phyloP scores from a whole-genome alignment of 148 eudicot species.

The Beta vulgaris region DNA sequence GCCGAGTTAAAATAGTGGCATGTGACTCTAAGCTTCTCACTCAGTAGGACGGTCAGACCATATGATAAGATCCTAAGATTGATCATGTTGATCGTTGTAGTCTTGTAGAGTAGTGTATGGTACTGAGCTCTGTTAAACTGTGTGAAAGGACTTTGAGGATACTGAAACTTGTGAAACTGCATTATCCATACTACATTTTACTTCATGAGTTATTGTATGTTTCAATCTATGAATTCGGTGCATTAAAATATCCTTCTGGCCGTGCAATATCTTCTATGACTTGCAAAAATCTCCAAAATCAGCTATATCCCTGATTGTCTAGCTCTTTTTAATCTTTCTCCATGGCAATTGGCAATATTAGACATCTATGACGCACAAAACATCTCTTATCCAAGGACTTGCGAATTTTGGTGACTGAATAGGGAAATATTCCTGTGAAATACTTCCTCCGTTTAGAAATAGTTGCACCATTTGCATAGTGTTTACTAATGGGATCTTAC shows the following conservation, averaged over 20 bases:
- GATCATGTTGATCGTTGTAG: no score
- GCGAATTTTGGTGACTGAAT: no score
- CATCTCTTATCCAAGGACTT: no score
- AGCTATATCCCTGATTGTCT: no score
- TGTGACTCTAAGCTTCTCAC: slow-evolving; percentile 80
- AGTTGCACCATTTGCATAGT: no score
- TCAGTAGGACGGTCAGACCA: slow-evolving; percentile 33
- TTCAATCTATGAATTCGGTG: background rate
- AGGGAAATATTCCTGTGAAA: no score
- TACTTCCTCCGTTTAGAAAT: no score
- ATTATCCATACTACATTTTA: background rate
- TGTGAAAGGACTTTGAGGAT: background rate
- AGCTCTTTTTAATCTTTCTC: no score
- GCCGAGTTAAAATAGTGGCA: slow-evolving; percentile 78
- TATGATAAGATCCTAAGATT: background rate
- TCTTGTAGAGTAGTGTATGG: slow-evolving; percentile 5
- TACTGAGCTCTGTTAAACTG: background rate
- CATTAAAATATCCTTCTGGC: background rate
- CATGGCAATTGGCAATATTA: no score
- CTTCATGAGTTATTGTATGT: background rate
- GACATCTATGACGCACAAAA: no score
- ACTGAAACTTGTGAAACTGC: background rate
- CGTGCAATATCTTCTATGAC: background rate
- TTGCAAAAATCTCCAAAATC: background rate
- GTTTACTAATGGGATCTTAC: no score